Percentiles rank a stretch among this genome's conserved stretches.
These are phyloP conservation scores for Aspergillus affinis DNA, from an alignment of 495 filamentous ascomycete genomes.

Conservation along the genomic window DNA sequence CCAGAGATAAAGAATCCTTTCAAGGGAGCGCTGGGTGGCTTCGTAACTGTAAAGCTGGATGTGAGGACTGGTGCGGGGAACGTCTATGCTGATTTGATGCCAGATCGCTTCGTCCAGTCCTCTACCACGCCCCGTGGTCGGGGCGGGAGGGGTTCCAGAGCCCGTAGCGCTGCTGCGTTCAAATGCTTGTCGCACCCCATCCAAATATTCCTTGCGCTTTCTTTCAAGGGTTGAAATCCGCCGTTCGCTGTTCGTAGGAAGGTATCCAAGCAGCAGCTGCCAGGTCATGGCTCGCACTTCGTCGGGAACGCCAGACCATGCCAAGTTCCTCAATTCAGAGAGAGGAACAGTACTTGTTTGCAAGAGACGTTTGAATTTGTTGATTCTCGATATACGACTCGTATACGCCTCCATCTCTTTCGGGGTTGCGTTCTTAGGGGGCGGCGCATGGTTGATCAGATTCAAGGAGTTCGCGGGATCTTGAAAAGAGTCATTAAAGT, in stretches of 20 bases:
- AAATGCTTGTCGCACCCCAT: conserved; percentile 93
- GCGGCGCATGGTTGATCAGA: conserved; percentile 81
- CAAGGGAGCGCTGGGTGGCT: conserved; percentile 88
- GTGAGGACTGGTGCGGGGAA: conserved; percentile 94
- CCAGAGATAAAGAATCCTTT: conserved; percentile 96
- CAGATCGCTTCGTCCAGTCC: conserved; percentile 94
- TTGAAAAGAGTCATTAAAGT: conserved; percentile 24
- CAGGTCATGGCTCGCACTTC: conserved; percentile 98
- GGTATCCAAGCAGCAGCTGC: conserved; percentile 93
- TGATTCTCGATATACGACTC: conserved; percentile 87
- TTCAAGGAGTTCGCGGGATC: conserved; percentile 96
- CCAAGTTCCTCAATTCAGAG: conserved; percentile 74
- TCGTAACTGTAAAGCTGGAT: conserved; percentile 93
- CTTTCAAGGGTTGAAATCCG: conserved; percentile 87
- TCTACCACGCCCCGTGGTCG: conserved; percentile 52
- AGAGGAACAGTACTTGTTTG: conserved; percentile 88
- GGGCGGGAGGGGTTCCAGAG: conserved; percentile 34
- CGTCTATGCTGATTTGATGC: conserved; percentile 99
- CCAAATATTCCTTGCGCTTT: conserved; percentile 95
- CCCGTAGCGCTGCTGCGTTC: conserved; percentile 58
- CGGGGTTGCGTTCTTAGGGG: conserved; percentile 69
- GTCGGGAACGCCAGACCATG: conserved; percentile 92
- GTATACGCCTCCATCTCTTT: conserved; percentile 88
- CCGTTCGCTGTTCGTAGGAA: conserved; percentile 90
- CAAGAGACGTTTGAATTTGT: conserved; percentile 95